Conservation (phyloP, 2,329 filamentous ascomycete genomes). For the Colletotrichum magnum region DNA sequence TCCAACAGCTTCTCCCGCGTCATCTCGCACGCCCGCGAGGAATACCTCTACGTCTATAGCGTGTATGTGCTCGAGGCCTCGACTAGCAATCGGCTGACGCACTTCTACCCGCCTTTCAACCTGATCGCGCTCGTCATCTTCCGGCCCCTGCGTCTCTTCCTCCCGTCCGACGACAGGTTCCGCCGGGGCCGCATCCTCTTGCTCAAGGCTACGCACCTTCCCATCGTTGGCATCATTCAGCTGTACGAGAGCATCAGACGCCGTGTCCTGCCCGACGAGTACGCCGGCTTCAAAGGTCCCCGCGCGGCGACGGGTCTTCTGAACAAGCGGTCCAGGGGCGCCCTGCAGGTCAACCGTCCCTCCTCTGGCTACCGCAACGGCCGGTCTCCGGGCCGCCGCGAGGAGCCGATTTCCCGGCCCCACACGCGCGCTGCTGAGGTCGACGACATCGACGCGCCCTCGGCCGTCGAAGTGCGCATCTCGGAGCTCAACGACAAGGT, state of each 20-base stretch:
- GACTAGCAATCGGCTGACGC: conserved; percentile 77
- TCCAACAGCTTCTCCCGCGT: conserved; percentile 80
- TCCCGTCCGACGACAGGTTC: conserved; percentile 74
- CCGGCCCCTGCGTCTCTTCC: conserved; percentile 78
- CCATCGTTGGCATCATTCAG: conserved; percentile 78
- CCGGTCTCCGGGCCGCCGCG: conserved; percentile 41
- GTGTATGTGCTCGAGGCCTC: conserved; percentile 76
- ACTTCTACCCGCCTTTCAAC: conserved; percentile 81
- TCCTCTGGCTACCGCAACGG: conserved; percentile 44
- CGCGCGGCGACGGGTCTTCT: not conserved
- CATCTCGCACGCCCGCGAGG: conserved; percentile 76
- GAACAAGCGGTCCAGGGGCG: conserved; percentile 42
- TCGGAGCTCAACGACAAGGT: conserved; percentile 70
- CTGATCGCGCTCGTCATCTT: conserved; percentile 80
- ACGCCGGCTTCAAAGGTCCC: conserved; percentile 54
- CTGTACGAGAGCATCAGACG: conserved; percentile 72
- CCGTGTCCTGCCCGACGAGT: conserved; percentile 58
- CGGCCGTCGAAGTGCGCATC: conserved; percentile 65
- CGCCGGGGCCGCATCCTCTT: conserved; percentile 73
- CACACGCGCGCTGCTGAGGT: conserved; percentile 45
- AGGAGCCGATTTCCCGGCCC: conserved; percentile 39
- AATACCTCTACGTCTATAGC: conserved; percentile 84
- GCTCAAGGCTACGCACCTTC: conserved; percentile 75
- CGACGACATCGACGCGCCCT: conserved; percentile 54
- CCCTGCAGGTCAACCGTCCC: conserved; percentile 43